phyloP scores from a whole-genome alignment of 257 asterid species.

The Phtheirospermum japonicum region DNA sequence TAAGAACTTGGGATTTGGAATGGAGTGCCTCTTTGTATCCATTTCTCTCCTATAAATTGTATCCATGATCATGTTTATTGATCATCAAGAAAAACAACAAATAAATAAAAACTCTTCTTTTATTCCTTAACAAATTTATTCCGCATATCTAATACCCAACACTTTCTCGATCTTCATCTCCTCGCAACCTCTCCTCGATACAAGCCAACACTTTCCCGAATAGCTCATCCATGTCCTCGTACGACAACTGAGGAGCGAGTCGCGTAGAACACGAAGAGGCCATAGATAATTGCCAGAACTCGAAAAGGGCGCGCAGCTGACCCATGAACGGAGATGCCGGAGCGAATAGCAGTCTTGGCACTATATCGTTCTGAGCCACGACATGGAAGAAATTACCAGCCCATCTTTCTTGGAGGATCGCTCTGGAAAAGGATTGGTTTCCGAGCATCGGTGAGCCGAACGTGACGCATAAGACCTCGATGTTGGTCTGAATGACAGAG shows the following conservation, averaged over 20 bases:
- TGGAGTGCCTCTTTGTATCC: too few species aligned
- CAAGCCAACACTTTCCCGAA: slow-evolving; percentile 38
- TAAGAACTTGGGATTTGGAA: too few species aligned
- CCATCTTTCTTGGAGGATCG: slow-evolving; percentile 76
- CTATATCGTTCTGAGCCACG: slow-evolving; percentile 62
- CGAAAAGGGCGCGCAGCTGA: slow-evolving; percentile 40
- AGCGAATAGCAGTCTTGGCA: slow-evolving; percentile 70
- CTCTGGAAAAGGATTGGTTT: slow-evolving; percentile 55
- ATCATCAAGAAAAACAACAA: too few species aligned
- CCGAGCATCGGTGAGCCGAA: slow-evolving; percentile 87
- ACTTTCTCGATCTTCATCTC: slow-evolving; percentile 24
- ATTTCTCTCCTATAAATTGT: too few species aligned
- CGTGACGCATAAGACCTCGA: slow-evolving; percentile 58
- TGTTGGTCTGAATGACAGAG: slow-evolving; percentile 35
- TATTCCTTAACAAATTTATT: too few species aligned
- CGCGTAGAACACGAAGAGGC: slow-evolving; percentile 31
- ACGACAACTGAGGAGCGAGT: slow-evolving; percentile 30
- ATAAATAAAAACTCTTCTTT: too few species aligned
- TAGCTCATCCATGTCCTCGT: slow-evolving; percentile 35
- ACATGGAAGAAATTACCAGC: slow-evolving; percentile 75
- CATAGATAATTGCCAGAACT: slow-evolving; percentile 49
- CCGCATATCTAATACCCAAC: too few species aligned
- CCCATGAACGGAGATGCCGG: slow-evolving; percentile 43
- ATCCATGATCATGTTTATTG: too few species aligned
- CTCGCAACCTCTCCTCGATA: slow-evolving; percentile 35